Evolutionary conservation across 1,139 yeast genomes (phyloP), one percentile per base, ranked within the genome.

Genomic region (Williopsis jadinii): DNA sequence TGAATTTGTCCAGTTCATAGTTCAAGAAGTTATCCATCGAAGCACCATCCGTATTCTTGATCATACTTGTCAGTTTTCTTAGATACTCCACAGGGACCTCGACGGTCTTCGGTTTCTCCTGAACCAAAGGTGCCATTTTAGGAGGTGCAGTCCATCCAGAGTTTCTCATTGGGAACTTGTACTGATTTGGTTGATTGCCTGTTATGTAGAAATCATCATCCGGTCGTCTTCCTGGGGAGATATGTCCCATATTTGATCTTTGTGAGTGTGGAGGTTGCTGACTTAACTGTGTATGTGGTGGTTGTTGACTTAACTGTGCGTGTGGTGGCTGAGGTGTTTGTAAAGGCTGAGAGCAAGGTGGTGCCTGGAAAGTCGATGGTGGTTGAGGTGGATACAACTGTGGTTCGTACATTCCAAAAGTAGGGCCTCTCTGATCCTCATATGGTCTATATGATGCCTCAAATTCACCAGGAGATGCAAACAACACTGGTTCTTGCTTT

Each of bases 81-180:
- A 73, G 58, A 47, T 70, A 70, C 44, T 66, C 71, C 3, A 67
- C 73, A 1, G 73, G 65, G 37, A 67, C 72, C 35, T 53, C 57
- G 39, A 67, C 68, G 1, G 63, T 60, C 13, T 27, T 34, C 13
- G 24, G 24, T 19, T 19, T 19, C 24, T 19, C 24, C 6, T 19
- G 4, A 6, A 19, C 24, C 24, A 19, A 19, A 19, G 4, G 24
- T 19, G 24, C 33, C 19, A 12, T 32, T n/a, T 13, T 15, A 3
- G n/a, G 14, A 12, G 31, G 19, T 11, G 24, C 24, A 19, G 24
- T 19, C 24, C 24, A 19, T 19, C 6, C 24, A 19, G 24, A 5
- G 24, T 19, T 19, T 6, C 24, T 19, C 6, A 4, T 19, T 19
- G 24, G 24, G 48, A 74, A 74, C 49, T 71, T 72, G 52, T 71